Conservation (phyloP, 768 basidiomycete genomes). For the Boletus tomentosulus region DNA sequence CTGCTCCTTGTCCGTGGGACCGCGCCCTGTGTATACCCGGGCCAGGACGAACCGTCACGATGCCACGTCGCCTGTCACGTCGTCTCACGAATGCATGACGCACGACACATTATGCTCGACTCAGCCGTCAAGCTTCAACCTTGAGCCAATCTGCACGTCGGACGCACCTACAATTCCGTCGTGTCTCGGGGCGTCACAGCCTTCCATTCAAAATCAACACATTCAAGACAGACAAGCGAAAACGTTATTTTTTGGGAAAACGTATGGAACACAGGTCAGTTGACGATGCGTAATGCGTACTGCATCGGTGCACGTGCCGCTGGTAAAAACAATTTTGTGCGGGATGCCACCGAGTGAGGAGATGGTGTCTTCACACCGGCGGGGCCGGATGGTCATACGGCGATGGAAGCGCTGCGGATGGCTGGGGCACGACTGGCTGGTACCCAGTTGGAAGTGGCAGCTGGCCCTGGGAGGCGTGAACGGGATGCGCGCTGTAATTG, state of each 20-base stretch:
- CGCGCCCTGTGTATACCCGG: neutral
- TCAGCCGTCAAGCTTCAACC: neutral
- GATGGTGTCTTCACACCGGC: neutral
- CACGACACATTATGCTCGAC: neutral
- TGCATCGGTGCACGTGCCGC: neutral
- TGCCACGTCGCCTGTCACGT: neutral
- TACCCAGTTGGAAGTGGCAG: slow-evolving; percentile 8
- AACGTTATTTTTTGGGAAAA: neutral
- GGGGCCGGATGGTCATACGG: neutral
- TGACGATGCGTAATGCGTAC: neutral
- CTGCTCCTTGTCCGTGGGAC: neutral
- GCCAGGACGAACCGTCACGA: neutral
- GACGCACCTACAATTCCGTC: neutral
- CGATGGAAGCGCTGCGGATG: neutral
- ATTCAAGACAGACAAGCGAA: neutral
- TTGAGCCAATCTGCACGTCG: neutral
- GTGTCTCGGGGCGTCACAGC: neutral
- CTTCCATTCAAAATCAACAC: neutral
- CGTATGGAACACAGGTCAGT: neutral
- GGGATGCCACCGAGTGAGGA: neutral
- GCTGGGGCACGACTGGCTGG: neutral
- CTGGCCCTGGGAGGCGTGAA: slow-evolving; percentile 6
- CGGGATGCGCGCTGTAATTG: slow-evolving; percentile 14
- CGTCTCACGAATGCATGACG: neutral
- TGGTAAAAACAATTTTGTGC: neutral